Evolutionary conservation across 2,329 filamentous ascomycete species (phyloP).

Genomic region (Colletotrichum sp.): DNA sequence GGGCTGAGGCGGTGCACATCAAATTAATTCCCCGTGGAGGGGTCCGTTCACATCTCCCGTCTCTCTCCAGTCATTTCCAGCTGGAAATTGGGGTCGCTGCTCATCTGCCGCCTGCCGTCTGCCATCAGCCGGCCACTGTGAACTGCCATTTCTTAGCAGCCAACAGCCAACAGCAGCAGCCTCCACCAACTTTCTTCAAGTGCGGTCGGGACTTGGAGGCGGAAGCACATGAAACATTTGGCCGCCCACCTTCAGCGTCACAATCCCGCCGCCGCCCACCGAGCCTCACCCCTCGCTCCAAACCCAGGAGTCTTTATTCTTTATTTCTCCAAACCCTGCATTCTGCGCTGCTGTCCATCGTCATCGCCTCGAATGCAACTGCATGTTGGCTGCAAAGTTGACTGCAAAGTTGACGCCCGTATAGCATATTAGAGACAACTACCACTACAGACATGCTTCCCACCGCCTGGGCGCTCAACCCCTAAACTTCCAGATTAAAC

Average conservation of each 20-base stretch:
- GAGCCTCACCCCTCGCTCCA: not conserved
- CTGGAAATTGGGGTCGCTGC: not conserved
- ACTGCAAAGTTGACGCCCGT: not conserved
- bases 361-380: not conserved
- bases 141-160: not conserved
- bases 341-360: not conserved
- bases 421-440: not conserved
- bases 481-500: not conserved
- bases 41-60: not conserved
- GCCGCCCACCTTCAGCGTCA: slow-evolving; percentile 2
- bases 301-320: not conserved
- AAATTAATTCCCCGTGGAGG: slow-evolving; percentile 1
- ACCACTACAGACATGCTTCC: not conserved
- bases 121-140: not conserved
- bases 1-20: not conserved
- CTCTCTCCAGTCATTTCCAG: not conserved
- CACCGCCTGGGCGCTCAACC: slow-evolving; percentile 7
- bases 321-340: not conserved
- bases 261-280: not conserved
- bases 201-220: not conserved
- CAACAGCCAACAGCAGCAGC: not conserved
- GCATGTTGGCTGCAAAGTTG: not conserved
- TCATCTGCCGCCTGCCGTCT: not conserved
- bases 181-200: slow-evolving; percentile 3
- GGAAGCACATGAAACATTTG: slow-evolving; percentile 18